A percentile compares a stretch with the other conserved stretches of the same genome.
Conservation (phyloP, 2,329 filamentous ascomycete genomes). For the Drechslerella coelobrocha region DNA sequence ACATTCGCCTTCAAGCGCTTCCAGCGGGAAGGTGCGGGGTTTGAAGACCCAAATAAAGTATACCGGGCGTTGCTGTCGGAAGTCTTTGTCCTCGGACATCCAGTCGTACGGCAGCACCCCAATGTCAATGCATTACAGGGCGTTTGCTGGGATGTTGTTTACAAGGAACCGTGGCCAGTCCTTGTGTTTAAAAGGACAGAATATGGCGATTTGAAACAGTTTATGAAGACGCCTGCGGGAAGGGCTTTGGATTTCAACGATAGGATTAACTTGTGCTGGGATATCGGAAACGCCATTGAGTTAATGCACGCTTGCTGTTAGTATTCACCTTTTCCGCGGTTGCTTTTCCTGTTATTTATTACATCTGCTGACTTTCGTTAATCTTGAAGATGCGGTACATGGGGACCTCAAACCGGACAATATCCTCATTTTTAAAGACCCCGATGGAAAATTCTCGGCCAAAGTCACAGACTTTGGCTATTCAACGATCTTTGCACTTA, state of each 20-base stretch:
- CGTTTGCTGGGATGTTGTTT: constrained; percentile 17
- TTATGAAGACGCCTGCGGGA: constrained; percentile 15
- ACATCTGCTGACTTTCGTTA: neutral
- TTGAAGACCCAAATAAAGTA: neutral
- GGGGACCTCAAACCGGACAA: constrained; percentile 29
- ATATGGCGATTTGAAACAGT: constrained; percentile 20
- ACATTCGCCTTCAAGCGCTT: constrained; percentile 16
- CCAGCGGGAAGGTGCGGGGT: neutral
- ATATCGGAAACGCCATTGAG: constrained; percentile 13
- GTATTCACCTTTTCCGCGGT: too few relatives aligned
- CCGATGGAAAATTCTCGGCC: constrained; percentile 1
- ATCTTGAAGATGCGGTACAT: constrained; percentile 9
- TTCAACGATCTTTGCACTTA: constrained; percentile 8
- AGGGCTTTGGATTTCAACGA: neutral
- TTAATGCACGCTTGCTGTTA: constrained; percentile 17
- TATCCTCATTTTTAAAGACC: constrained; percentile 15
- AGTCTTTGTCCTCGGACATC: constrained; percentile 18
- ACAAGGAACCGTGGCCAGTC: constrained; percentile 18
- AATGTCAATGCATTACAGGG: constrained; percentile 19
- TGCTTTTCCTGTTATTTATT: neutral
- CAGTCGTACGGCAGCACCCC: constrained; percentile 15
- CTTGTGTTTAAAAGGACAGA: constrained; percentile 17
- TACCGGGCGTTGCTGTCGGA: constrained; percentile 17
- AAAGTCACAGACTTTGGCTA: constrained; percentile 25
- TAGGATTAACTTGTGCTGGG: constrained; percentile 20